These are phyloP conservation scores for Oenanthe javanica DNA, from an alignment of 140 eudicot species.

Conservation along the genomic window DNA sequence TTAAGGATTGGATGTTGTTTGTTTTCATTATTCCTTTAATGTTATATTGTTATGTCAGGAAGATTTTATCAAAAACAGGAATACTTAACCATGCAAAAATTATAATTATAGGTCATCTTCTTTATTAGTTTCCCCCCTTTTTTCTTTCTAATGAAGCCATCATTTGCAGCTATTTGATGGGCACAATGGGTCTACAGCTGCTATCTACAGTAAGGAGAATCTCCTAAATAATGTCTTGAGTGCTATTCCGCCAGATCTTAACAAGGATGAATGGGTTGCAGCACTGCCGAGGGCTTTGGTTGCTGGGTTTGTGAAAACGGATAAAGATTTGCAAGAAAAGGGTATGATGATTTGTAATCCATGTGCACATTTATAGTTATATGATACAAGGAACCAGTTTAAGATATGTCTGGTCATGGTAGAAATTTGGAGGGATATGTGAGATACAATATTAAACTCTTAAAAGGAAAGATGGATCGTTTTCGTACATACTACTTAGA, in stretches of 20 bases:
- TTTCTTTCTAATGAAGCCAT: not conserved
- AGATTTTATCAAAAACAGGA: not conserved
- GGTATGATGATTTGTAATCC: constrained; percentile 34
- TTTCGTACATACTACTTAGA: too few relatives aligned
- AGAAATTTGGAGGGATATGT: not conserved
- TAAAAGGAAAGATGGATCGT: too few relatives aligned
- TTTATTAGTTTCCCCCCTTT: not conserved
- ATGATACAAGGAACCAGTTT: not conserved
- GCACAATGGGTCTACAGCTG: constrained; percentile 89
- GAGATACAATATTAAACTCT: too few relatives aligned
- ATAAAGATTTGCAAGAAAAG: constrained; percentile 77
- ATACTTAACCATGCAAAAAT: not conserved
- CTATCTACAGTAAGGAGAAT: constrained; percentile 78
- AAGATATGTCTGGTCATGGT: not conserved
- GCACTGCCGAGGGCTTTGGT: constrained; percentile 95
- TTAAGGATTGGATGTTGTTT: constrained; percentile 1
- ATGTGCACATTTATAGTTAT: not conserved
- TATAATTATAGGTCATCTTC: not conserved
- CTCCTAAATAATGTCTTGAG: constrained; percentile 63
- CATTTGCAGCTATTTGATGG: constrained; percentile 82
- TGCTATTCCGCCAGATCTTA: constrained; percentile 87
- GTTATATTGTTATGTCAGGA: not conserved
- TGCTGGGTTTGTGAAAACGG: constrained; percentile 90
- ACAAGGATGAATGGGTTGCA: constrained; percentile 79
- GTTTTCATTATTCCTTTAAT: not conserved